Evolutionary conservation across 495 filamentous ascomycete species (phyloP).

Genomic region (Penicillium maclennaniae): DNA sequence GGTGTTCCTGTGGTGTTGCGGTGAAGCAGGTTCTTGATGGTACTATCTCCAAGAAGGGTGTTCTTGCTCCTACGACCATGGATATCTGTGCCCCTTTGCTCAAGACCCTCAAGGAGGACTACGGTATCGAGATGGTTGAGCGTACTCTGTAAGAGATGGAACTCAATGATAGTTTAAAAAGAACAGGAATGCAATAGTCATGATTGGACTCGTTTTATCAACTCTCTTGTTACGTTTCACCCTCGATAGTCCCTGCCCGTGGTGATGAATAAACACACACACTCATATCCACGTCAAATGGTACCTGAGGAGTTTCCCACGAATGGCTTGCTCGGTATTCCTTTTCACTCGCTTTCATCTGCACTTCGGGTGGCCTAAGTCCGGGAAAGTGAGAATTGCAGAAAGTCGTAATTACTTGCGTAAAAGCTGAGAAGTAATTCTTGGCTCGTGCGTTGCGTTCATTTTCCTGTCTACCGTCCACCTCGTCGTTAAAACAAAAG

Average conservation of each 20-base stretch:
- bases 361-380: background rate
- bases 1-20: slow-evolving; percentile 60
- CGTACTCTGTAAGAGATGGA: slow-evolving; percentile 34
- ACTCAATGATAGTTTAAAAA: slow-evolving; percentile 16
- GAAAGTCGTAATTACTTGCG: background rate
- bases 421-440: background rate
- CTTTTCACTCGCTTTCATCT: too few species aligned
- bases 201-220: slow-evolving; percentile 3
- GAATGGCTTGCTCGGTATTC: too few species aligned
- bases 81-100: slow-evolving; percentile 66
- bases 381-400: background rate
- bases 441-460: background rate
- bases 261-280: too few species aligned
- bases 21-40: slow-evolving; percentile 83
- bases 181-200: slow-evolving; percentile 14
- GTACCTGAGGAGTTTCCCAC: too few species aligned
- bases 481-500: background rate
- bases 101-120: slow-evolving; percentile 51
- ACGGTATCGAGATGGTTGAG: slow-evolving; percentile 32
- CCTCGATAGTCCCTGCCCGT: background rate
- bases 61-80: slow-evolving; percentile 75
- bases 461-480: background rate
- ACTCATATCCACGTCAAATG: too few species aligned
- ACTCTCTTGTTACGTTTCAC: background rate
- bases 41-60: slow-evolving; percentile 69